phyloP scores from a whole-genome alignment of 2,329 filamentous ascomycete genomes.

The Botrytis tulipae region DNA sequence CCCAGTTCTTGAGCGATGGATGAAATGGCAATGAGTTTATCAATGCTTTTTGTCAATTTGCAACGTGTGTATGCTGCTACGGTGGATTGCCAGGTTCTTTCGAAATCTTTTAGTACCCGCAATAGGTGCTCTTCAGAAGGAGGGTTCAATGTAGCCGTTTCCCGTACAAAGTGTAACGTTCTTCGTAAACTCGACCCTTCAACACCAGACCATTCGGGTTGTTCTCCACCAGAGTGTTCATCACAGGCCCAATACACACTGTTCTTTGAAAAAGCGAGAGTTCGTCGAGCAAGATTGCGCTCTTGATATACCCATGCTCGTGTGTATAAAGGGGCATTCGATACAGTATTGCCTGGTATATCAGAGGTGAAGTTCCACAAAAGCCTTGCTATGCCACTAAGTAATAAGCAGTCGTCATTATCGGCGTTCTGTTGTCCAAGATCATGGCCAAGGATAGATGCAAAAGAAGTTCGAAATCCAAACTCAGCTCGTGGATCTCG shows the following conservation, averaged over 20 bases:
- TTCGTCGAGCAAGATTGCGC: neutral
- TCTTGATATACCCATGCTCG: neutral
- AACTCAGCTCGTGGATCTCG: neutral
- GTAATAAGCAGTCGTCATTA: neutral
- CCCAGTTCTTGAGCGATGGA: neutral
- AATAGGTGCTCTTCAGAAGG: neutral
- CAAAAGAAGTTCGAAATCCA: neutral
- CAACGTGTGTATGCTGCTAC: neutral
- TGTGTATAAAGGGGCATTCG: neutral
- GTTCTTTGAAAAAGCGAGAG: neutral
- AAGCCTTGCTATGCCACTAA: neutral
- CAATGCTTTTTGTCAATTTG: neutral
- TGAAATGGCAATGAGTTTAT: neutral
- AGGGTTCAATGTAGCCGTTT: neutral
- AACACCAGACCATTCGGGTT: neutral
- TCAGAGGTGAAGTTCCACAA: neutral
- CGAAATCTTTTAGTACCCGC: neutral
- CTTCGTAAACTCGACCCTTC: neutral
- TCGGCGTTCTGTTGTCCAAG: neutral
- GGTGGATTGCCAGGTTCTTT: neutral
- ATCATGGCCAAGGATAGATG: neutral
- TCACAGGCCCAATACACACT: conserved; percentile 1
- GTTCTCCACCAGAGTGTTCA: neutral
- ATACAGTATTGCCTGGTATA: neutral
- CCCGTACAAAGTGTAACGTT: neutral